phyloP scores from a whole-genome alignment of 176 grass and related monocot species.

The Aegilops umbellulata region DNA sequence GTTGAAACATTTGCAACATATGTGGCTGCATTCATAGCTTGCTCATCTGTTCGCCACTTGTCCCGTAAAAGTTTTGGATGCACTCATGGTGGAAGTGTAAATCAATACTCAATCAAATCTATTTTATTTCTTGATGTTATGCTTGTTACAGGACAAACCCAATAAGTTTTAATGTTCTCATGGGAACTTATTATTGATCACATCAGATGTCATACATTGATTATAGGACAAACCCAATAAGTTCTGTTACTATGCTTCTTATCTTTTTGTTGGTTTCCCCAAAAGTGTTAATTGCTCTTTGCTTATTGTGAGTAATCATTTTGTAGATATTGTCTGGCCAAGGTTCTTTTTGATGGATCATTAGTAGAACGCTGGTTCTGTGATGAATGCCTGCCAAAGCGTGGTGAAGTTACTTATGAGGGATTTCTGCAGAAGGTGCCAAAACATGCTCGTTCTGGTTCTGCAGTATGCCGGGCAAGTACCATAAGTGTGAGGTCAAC shows the following conservation, averaged over 20 bases:
- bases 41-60: background rate
- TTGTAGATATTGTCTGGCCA: constrained; percentile 35
- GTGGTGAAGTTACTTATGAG: background rate
- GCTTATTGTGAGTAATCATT: constrained; percentile 4
- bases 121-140: background rate
- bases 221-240: too few relatives aligned
- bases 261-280: background rate
- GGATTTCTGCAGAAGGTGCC: constrained; percentile 23
- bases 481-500: background rate
- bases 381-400: constrained; percentile 1
- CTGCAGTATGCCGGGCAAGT: background rate
- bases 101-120: constrained; percentile 12
- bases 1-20: background rate
- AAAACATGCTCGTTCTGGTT: background rate
- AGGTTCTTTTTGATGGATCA: constrained; percentile 27
- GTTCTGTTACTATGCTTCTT: background rate
- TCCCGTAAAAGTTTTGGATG: background rate
- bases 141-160: background rate
- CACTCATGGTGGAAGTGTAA: constrained; percentile 8
- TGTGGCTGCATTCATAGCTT: background rate
- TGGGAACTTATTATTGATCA: background rate
- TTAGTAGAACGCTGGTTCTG: constrained; percentile 23
- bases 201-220: background rate
- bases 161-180: background rate
- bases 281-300: background rate